Percentiles rank a stretch among this genome's conserved stretches.
Conservation (phyloP, 2,329 filamentous ascomycete species). For the Fusarium mangiferae region DNA sequence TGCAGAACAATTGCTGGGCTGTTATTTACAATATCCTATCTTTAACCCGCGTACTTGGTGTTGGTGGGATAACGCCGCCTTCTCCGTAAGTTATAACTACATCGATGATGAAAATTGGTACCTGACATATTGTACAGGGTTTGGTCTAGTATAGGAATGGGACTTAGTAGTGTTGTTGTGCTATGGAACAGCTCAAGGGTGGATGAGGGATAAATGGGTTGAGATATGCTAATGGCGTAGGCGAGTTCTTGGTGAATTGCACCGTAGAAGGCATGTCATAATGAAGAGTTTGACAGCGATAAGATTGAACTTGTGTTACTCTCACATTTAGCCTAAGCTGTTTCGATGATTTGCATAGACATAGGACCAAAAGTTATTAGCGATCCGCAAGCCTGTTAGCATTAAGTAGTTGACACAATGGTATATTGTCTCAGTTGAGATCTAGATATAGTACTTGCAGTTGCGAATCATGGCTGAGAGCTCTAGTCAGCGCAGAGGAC, state of each 20-base stretch:
- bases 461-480: too few species aligned
- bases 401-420: too few species aligned
- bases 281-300: too few species aligned
- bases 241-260: too few species aligned
- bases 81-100: neutral
- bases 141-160: neutral
- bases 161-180: rapidly evolving
- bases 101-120: neutral
- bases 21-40: neutral
- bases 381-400: too few species aligned
- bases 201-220: too few species aligned
- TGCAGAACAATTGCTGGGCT: neutral
- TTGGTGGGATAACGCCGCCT: neutral
- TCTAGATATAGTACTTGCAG: too few species aligned
- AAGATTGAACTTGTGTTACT: too few species aligned
- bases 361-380: rapidly evolving
- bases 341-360: too few species aligned
- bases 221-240: rapidly evolving
- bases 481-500: too few species aligned
- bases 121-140: neutral
- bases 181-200: neutral
- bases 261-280: neutral
- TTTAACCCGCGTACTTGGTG: neutral
- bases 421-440: rapidly evolving
- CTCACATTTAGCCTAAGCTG: too few species aligned